Conservation (phyloP, 805 yeast genomes). For the Schizosaccharomyces cryophilus region DNA sequence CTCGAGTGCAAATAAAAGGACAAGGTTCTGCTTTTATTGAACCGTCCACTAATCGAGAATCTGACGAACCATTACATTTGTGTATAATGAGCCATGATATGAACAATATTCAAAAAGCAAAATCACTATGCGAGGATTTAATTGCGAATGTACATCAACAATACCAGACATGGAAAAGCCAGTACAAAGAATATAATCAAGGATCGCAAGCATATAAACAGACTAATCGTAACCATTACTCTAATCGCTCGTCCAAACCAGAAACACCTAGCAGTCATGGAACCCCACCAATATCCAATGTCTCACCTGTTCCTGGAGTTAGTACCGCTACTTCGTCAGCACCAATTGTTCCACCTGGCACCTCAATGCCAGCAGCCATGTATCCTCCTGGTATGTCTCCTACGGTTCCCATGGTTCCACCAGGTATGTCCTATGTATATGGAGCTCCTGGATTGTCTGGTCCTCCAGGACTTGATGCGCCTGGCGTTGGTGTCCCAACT, state of each 20-base stretch:
- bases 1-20: slow-evolving; percentile 16
- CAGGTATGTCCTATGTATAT: slow-evolving; percentile 2
- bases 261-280: background rate
- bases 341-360: slow-evolving; percentile 1
- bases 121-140: slow-evolving; percentile 11
- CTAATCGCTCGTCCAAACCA: background rate
- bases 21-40: slow-evolving; percentile 16
- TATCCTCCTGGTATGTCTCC: too few relatives aligned
- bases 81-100: slow-evolving; percentile 12
- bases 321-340: background rate
- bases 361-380: background rate
- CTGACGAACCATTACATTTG: slow-evolving; percentile 14
- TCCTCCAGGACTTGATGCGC: slow-evolving; percentile 5
- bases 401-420: background rate
- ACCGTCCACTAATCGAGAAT: slow-evolving; percentile 12
- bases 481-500: background rate
- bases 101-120: slow-evolving; percentile 10
- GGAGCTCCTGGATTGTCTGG: slow-evolving; percentile 3
- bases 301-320: background rate
- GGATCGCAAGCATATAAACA: background rate
- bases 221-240: background rate
- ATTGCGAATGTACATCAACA: slow-evolving; percentile 9
- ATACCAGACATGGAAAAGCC: background rate
- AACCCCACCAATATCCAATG: too few relatives aligned
- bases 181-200: background rate